Evolutionary conservation across 495 filamentous ascomycete species (phyloP).

Genomic region (Penicillium lividum): DNA sequence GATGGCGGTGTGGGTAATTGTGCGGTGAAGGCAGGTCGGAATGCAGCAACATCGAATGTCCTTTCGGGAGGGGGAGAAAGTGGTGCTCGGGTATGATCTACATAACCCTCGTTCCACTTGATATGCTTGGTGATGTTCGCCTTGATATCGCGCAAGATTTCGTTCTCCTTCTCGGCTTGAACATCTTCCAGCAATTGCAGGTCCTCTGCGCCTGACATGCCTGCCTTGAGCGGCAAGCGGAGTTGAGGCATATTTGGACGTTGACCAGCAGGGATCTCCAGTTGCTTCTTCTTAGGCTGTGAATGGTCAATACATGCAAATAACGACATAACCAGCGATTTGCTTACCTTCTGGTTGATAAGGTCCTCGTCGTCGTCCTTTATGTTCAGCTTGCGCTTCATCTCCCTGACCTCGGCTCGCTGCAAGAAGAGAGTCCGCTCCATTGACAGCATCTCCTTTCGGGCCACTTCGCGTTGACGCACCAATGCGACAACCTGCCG

Average conservation of each 20-base stretch:
- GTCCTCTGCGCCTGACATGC: conserved; percentile 67
- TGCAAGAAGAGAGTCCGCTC: conserved; percentile 79
- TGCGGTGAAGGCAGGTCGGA: conserved; percentile 77
- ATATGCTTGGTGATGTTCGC: conserved; percentile 77
- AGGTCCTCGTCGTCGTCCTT: conserved; percentile 94
- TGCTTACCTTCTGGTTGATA: conserved; percentile 83
- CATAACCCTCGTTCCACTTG: conserved; percentile 81
- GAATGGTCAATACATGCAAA: conserved; percentile 38
- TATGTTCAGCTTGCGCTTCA: conserved; percentile 84
- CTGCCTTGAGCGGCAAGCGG: conserved; percentile 69
- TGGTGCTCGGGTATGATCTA: conserved; percentile 80
- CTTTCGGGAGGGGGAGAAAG: conserved; percentile 67
- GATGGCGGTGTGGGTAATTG: conserved; percentile 87
- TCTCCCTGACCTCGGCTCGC: conserved; percentile 75
- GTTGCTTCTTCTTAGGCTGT: conserved; percentile 69
- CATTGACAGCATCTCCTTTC: conserved; percentile 70
- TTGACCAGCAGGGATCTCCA: conserved; percentile 53
- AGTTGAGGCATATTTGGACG: conserved; percentile 59
- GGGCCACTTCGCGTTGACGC: conserved; percentile 73
- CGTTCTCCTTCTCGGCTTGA: conserved; percentile 78
- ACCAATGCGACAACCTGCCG: conserved; percentile 76
- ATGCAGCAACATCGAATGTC: conserved; percentile 57
- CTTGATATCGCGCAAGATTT: conserved; percentile 75
- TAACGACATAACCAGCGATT: background rate
- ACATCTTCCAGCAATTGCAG: conserved; percentile 73